Evolutionary conservation across 495 filamentous ascomycete species (phyloP).

Genomic region (Xylaria castorea): DNA sequence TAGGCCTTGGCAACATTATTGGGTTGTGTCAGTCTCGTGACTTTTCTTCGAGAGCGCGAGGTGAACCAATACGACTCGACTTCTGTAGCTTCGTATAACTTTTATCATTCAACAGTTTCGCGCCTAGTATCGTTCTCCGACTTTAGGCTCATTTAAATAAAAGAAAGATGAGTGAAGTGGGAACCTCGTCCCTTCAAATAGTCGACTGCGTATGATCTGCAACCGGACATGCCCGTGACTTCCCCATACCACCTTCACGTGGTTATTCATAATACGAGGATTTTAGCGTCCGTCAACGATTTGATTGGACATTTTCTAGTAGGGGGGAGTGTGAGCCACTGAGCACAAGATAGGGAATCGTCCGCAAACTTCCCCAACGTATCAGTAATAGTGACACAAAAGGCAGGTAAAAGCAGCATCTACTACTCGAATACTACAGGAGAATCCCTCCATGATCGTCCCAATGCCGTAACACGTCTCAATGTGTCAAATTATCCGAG

Average conservation of each 20-base stretch:
- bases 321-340: conserved; percentile 6
- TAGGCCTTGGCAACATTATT: not conserved
- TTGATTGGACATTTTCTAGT: conserved; percentile 16
- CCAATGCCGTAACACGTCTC: conserved; percentile 4
- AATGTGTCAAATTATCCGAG: not conserved
- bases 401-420: not conserved
- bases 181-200: conserved; percentile 18
- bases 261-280: conserved; percentile 19
- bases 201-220: not conserved
- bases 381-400: not conserved
- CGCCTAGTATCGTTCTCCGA: not conserved
- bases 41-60: not conserved
- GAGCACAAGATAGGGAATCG: not conserved
- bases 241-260: conserved; percentile 18
- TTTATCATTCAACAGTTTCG: not conserved
- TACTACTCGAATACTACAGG: not conserved
- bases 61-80: not conserved
- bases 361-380: not conserved
- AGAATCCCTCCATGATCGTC: not conserved
- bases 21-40: not conserved
- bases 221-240: not conserved
- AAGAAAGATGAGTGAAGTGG: not conserved
- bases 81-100: not conserved
- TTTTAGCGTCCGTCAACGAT: not conserved
- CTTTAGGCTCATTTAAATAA: not conserved